Conservation (phyloP, 495 filamentous ascomycete genomes). For the Daldinia childiae region DNA sequence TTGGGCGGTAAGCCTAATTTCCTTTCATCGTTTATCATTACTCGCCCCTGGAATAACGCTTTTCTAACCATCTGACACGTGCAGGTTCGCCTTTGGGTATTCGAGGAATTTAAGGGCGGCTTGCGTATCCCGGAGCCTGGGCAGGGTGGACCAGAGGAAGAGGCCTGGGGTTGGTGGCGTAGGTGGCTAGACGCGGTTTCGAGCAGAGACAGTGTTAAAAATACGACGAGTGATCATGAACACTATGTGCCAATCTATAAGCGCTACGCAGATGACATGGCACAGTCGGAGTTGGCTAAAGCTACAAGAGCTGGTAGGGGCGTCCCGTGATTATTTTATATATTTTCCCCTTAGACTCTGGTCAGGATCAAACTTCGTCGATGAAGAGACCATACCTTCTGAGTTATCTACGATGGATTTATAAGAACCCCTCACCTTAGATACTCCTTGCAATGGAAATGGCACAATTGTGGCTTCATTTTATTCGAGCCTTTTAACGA, state of each 20-base stretch:
- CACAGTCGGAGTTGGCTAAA: constrained; percentile 70
- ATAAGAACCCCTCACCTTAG: too few species aligned
- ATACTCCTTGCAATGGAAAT: too few species aligned
- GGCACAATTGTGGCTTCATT: too few species aligned
- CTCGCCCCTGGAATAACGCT: not conserved
- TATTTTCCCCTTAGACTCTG: too few species aligned
- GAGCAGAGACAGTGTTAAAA: constrained; percentile 59
- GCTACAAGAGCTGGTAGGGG: constrained; percentile 56
- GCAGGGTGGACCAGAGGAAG: constrained; percentile 59
- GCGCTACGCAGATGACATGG: constrained; percentile 68
- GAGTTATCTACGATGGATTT: too few species aligned
- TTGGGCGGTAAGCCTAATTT: constrained; percentile 54
- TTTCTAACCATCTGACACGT: not conserved
- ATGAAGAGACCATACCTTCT: too few species aligned
- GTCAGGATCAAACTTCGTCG: too few species aligned
- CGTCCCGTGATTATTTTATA: constrained; percentile 12
- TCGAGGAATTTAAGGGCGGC: constrained; percentile 70
- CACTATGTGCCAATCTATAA: constrained; percentile 68
- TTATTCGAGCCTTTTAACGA: too few species aligned
- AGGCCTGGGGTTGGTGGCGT: constrained; percentile 63
- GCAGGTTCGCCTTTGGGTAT: constrained; percentile 63
- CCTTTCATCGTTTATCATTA: not conserved
- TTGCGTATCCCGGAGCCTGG: constrained; percentile 56
- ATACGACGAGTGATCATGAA: constrained; percentile 65
- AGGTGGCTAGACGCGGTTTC: constrained; percentile 62